These are phyloP conservation scores for Ceratocystis albifundus DNA, from an alignment of 2,329 filamentous ascomycete species.

Conservation along the genomic window DNA sequence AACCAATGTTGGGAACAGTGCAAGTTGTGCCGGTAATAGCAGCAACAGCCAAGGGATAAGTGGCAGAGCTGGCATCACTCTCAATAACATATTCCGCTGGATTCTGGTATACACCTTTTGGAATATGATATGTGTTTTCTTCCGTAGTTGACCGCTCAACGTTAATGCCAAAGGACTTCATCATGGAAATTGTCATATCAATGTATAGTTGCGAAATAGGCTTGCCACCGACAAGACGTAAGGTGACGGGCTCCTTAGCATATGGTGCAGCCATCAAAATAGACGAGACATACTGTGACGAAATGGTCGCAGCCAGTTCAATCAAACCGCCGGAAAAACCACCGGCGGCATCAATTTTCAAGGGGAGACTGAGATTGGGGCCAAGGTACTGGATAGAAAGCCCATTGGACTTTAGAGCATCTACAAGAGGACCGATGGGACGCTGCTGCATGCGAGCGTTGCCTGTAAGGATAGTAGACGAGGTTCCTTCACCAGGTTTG, in stretches of 20 bases:
- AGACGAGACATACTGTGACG: constrained; percentile 97
- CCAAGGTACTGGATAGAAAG: constrained; percentile 80
- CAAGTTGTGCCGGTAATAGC: constrained; percentile 93
- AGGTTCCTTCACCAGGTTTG: constrained; percentile 46
- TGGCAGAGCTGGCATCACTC: constrained; percentile 95
- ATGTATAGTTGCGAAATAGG: constrained; percentile 96
- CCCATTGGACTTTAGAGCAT: constrained; percentile 77
- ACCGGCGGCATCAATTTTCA: constrained; percentile 69
- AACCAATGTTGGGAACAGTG: constrained; percentile 92
- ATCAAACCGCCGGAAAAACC: constrained; percentile 81
- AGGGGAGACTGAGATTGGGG: constrained; percentile 68
- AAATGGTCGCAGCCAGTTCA: constrained; percentile 85
- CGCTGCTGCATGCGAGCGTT: constrained; percentile 94
- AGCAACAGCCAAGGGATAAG: constrained; percentile 85
- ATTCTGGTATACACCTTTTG: constrained; percentile 70
- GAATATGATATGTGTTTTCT: constrained; percentile 86
- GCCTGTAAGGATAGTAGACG: constrained; percentile 71
- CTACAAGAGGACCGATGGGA: constrained; percentile 85
- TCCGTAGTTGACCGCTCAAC: constrained; percentile 68
- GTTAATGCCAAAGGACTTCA: constrained; percentile 76
- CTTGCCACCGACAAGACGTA: constrained; percentile 87
- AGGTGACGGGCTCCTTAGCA: constrained; percentile 82
- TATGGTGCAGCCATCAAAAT: constrained; percentile 95
- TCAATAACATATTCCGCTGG: constrained; percentile 81
- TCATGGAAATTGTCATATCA: constrained; percentile 98